Base-by-base conservation (phyloP, 148 eudicot species). In the Simmondsia chinensis region DNA sequence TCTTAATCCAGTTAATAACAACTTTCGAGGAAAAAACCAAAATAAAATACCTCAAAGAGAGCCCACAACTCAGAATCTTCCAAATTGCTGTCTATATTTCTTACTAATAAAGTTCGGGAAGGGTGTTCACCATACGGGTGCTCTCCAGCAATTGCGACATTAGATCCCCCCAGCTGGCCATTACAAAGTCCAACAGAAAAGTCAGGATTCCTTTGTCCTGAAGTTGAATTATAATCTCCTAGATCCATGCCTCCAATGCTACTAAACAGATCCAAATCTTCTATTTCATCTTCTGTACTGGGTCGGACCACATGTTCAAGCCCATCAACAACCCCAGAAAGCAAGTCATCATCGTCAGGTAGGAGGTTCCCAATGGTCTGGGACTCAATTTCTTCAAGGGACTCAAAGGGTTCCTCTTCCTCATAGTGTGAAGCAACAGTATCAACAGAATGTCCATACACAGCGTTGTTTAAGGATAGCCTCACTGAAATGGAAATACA, bases 331-430 rank as follows among this genome's bases (percentile, higher is more conserved):
- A 87, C 77, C 48, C 94, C 93, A 44, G 82, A 56, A 48, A 87
- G 66, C 72, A 82, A 62, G 48, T 87, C 96, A 52, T 87, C 96
- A 30, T 87, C 96, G 56, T 70, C 67, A 42, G 96, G 96, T 38
- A 87, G 94, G 54, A 87, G 82, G 63, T 87, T 72, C 24, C 96
- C 96, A 58, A 87, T 87, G 21, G 96, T 82, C 56, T 79, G 87
- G 54, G 88, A 94, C 63, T 87, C 96, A 50, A 87, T 74, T 65
- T 87, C 94, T 71, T 82, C 70, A 24, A 82, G 82, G n/a, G 94
- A 79, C 52, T 74, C 82, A 50, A 76, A 57, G 44, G 76, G 75
- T 27, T 71, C 82, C 40, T 82, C 76, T 53, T 73, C 80, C 47
- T 79, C 93, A 43, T 43, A 67, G 39, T 63, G 68, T 16, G 80